Conservation (phyloP, 2,329 filamentous ascomycete genomes). For the Epichloe elymi region DNA sequence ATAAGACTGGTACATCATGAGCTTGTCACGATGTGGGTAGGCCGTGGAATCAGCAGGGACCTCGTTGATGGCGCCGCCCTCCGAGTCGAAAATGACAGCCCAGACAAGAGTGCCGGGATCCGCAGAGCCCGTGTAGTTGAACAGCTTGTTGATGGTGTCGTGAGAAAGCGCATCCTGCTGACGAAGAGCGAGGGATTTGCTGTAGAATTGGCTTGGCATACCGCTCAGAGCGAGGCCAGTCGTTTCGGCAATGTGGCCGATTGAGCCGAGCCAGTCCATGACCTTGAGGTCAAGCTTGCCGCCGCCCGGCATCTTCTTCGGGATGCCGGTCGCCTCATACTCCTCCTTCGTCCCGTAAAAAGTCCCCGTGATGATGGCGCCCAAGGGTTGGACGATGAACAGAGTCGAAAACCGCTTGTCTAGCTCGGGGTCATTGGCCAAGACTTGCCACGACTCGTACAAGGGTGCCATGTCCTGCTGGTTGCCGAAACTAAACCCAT, state of each 20-base stretch:
- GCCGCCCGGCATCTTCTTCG: slow-evolving; percentile 29
- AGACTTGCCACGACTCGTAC: slow-evolving; percentile 44
- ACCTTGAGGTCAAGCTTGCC: slow-evolving; percentile 31
- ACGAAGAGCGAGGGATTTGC: slow-evolving; percentile 43
- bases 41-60: slow-evolving; percentile 41
- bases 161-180: slow-evolving; percentile 33
- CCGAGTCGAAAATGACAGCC: slow-evolving; percentile 50
- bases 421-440: slow-evolving; percentile 39
- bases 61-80: slow-evolving; percentile 47
- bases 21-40: slow-evolving; percentile 49
- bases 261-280: slow-evolving; percentile 49
- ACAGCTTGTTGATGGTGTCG: slow-evolving; percentile 32
- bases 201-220: slow-evolving; percentile 37
- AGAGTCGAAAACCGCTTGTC: slow-evolving; percentile 45
- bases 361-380: slow-evolving; percentile 43
- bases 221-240: slow-evolving; percentile 34
- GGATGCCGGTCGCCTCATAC: slow-evolving; percentile 38
- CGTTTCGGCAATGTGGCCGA: slow-evolving; percentile 38
- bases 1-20: slow-evolving; percentile 52
- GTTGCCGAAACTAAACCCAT: slow-evolving; percentile 35
- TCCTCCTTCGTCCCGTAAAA: slow-evolving; percentile 48
- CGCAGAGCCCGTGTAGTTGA: slow-evolving; percentile 37
- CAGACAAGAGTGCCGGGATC: slow-evolving; percentile 40
- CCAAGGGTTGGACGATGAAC: slow-evolving; percentile 40
- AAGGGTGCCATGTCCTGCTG: slow-evolving; percentile 33